Evolutionary conservation across 2,329 filamentous ascomycete genomes (phyloP), one percentile per base, ranked within the genome.

Genomic region (Rugonectria rugulosa): DNA sequence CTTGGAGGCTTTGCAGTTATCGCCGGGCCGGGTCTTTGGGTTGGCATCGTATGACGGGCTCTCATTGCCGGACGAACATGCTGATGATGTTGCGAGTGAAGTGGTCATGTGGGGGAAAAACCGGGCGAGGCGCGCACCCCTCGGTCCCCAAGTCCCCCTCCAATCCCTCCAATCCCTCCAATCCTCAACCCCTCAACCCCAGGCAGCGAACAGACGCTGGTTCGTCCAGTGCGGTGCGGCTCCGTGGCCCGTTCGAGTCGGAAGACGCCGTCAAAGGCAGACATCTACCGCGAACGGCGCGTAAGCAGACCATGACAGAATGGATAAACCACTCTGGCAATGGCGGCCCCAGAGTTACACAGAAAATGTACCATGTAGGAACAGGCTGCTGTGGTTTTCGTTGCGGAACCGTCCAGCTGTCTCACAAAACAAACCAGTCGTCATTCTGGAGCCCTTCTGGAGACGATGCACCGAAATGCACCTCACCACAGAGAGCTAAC

Each of bases 41-140:
- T 57, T 46, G 46, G 42, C 53, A 67, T 67, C 64, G 64, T 67
- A 67, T 65, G 64, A 67, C 64, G 57, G 56, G 50, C 46, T 53
- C 53, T 53, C 49, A 57, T 61, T 56, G 9, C 50, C 49, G 47
- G 49, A 37, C 54, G 53, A 55, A 40, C 23, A n/a, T 45, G 36
- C 50, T 46, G 45, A 23, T 56, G 45, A 57, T 57, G 56, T 56
- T 41, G 59, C 26, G 34, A 49, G 31, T 26, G 6, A n/a, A 52
- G 47, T 50, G 58, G 62, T 68, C 65, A 68, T 60, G 63, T 64
- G 65, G 65, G 57, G 62, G 62, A 21, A 47, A 32, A 32, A 5
- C 29, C 29, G 29, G n/a, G n/a, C n/a, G n/a, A n/a, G n/a, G n/a
- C n/a, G n/a, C n/a, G n/a, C n/a, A n/a, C n/a, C n/a, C n/a, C n/a